phyloP scores from a whole-genome alignment of 345 rosid species.

The Citrus maxima region DNA sequence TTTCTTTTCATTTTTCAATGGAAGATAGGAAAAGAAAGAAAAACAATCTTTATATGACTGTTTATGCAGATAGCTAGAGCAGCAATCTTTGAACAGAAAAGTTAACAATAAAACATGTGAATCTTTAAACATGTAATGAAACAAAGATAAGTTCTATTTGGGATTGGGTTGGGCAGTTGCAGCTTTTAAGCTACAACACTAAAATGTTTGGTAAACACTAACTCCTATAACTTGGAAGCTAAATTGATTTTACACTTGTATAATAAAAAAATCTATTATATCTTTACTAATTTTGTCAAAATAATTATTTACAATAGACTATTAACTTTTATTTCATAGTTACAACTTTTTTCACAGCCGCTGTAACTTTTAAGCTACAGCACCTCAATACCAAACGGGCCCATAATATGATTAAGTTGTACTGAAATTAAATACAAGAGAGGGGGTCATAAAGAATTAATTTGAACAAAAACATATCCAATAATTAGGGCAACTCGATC shows the following conservation, averaged over 20 bases:
- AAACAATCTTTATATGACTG: background rate
- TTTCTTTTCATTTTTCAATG: slow-evolving; percentile 1
- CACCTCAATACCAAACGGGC: too few species aligned
- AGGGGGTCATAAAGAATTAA: background rate
- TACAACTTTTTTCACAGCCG: too few species aligned
- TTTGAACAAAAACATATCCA: background rate
- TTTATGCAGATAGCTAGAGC: background rate
- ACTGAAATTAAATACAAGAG: background rate
- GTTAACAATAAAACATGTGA: background rate
- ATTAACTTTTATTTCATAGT: too few species aligned
- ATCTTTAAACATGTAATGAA: background rate
- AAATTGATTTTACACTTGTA: too few species aligned
- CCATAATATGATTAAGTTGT: background rate
- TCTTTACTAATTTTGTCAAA: too few species aligned
- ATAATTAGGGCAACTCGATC: background rate
- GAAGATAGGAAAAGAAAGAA: background rate
- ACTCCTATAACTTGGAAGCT: too few species aligned
- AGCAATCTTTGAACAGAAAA: background rate
- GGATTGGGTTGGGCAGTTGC: too few species aligned
- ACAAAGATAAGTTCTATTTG: background rate
- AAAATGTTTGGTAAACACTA: too few species aligned
- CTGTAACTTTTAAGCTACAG: too few species aligned
- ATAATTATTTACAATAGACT: too few species aligned
- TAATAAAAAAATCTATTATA: too few species aligned
- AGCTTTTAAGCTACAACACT: too few species aligned